A percentile compares a stretch with the other conserved stretches of the same genome.
These are phyloP conservation scores for Epichloe gansuensis DNA, from an alignment of 2,329 filamentous ascomycete genomes.

Conservation along the genomic window DNA sequence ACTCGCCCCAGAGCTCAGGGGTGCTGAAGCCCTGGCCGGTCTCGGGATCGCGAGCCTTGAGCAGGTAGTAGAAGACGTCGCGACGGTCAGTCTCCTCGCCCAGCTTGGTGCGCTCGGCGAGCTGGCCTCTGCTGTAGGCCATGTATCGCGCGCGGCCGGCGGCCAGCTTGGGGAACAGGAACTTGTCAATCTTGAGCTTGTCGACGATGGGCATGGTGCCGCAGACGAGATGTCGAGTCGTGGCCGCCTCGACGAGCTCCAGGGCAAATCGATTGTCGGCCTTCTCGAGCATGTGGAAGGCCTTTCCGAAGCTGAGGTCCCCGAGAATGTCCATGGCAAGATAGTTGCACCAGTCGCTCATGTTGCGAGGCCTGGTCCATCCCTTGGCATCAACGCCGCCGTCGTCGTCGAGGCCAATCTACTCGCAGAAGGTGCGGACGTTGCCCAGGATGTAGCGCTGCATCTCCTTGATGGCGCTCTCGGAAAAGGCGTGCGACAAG, in stretches of 20 bases:
- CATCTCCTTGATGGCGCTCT: conserved; percentile 52
- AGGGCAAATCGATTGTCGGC: conserved; percentile 53
- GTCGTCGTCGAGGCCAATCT: conserved; percentile 32
- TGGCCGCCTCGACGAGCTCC: conserved; percentile 52
- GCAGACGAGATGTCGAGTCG: conserved; percentile 56
- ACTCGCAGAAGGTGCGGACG: conserved; percentile 51
- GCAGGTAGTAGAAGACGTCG: conserved; percentile 65
- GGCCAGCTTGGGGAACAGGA: conserved; percentile 55
- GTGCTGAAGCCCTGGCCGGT: conserved; percentile 53
- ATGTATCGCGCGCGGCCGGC: conserved; percentile 57
- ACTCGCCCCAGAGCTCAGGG: conserved; percentile 57
- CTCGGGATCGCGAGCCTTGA: conserved; percentile 58
- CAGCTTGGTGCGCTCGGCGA: conserved; percentile 51
- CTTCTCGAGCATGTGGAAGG: conserved; percentile 47
- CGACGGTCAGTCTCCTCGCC: conserved; percentile 54
- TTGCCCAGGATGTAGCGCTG: conserved; percentile 54
- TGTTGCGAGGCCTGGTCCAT: conserved; percentile 47
- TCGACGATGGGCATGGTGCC: conserved; percentile 59
- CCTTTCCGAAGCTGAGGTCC: conserved; percentile 48
- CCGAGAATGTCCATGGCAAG: conserved; percentile 51
- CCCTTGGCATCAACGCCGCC: conserved; percentile 35
- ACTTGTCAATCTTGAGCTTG: conserved; percentile 51
- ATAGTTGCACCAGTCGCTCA: conserved; percentile 50
- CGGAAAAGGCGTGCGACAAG: conserved; percentile 59
- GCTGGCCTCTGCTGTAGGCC: conserved; percentile 54